Conservation (phyloP, 768 basidiomycete species). For the Amanita rubescens region DNA sequence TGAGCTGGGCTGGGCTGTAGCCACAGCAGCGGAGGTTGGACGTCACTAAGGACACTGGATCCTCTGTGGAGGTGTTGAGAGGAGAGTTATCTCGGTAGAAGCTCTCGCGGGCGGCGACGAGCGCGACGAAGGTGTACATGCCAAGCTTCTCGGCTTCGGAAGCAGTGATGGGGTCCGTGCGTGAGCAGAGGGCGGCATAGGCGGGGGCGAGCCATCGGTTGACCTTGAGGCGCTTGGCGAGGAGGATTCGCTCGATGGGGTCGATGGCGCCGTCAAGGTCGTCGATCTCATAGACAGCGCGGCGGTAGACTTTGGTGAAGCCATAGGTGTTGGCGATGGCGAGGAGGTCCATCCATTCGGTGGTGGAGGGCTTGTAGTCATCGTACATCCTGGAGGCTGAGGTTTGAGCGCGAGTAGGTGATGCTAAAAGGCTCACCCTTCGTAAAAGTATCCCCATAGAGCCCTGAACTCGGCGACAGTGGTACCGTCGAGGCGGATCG, state of each 20-base stretch:
- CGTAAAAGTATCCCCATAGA: constrained; percentile 1
- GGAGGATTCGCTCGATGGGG: constrained; percentile 3
- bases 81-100: neutral
- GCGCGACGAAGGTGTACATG: neutral
- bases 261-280: constrained; percentile 1
- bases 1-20: neutral
- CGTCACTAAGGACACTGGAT: neutral
- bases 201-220: constrained; percentile 2
- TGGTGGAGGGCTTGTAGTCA: constrained; percentile 4
- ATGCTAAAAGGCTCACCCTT: constrained; percentile 3
- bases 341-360: constrained; percentile 2
- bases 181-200: constrained; percentile 2
- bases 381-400: constrained; percentile 4
- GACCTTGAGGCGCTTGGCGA: constrained; percentile 3
- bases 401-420: constrained; percentile 1
- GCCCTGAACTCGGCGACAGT: constrained; percentile 2
- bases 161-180: neutral
- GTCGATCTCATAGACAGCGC: neutral
- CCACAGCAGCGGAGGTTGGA: neutral
- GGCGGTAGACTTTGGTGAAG: constrained; percentile 4
- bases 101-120: neutral
- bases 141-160: neutral
- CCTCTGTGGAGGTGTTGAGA: neutral
- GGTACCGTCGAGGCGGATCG: constrained; percentile 1
- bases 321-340: constrained; percentile 1